These are phyloP conservation scores for Tylopilus plumbeoviolaceoides DNA, from an alignment of 768 basidiomycete genomes.

Conservation along the genomic window DNA sequence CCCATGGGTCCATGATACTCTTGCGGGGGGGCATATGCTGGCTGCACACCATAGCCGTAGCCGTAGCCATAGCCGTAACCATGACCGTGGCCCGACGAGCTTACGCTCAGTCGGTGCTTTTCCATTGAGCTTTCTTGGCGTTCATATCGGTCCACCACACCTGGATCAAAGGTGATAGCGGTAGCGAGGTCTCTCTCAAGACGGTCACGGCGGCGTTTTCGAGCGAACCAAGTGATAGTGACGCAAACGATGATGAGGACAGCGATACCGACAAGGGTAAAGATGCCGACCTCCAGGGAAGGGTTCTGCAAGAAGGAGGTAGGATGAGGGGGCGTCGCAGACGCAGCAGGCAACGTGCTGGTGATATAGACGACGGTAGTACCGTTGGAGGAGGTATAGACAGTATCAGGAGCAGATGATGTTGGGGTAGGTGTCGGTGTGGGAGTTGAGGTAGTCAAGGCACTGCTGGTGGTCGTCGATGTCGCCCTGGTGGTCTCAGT, in stretches of 20 bases:
- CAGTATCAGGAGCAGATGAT: slow-evolving; percentile 10
- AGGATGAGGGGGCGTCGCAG: slow-evolving; percentile 20
- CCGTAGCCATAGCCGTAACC: slow-evolving; percentile 10
- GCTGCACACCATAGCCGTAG: slow-evolving; percentile 16
- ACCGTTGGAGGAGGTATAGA: slow-evolving; percentile 24
- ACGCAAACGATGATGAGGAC: slow-evolving; percentile 44
- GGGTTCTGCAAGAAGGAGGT: slow-evolving; percentile 60
- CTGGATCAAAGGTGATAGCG: slow-evolving; percentile 52
- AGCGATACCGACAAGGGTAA: slow-evolving; percentile 47
- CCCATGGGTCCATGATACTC: slow-evolving; percentile 18
- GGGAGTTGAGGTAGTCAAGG: slow-evolving; percentile 7
- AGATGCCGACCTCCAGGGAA: slow-evolving; percentile 56
- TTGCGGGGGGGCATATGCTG: slow-evolving; percentile 17
- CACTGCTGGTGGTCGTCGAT: slow-evolving; percentile 11
- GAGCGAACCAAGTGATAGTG: slow-evolving; percentile 43
- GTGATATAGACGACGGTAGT: slow-evolving; percentile 30
- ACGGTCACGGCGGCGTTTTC: slow-evolving; percentile 43
- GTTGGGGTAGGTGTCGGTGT: slow-evolving; percentile 19
- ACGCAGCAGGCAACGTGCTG: slow-evolving; percentile 25
- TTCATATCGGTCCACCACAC: slow-evolving; percentile 25
- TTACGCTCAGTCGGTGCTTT: slow-evolving; percentile 22
- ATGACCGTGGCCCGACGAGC: slow-evolving; percentile 26
- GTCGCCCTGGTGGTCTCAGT: slow-evolving; percentile 7
- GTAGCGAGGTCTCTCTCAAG: slow-evolving; percentile 35
- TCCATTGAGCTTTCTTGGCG: slow-evolving; percentile 15